Evolutionary conservation across 2,329 filamentous ascomycete genomes (phyloP).

Genomic region (Apiospora hydei): DNA sequence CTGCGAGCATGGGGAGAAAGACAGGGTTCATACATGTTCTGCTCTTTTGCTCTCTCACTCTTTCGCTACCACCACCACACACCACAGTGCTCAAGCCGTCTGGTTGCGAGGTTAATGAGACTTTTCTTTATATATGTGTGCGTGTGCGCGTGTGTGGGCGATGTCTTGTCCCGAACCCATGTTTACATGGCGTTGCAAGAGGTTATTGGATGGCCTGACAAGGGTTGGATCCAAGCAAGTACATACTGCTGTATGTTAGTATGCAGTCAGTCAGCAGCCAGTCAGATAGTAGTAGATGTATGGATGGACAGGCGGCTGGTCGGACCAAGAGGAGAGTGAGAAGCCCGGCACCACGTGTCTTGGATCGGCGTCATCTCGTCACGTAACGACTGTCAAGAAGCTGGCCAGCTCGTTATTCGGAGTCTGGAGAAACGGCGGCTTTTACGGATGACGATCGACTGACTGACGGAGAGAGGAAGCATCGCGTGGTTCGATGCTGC

Average conservation of each 20-base stretch:
- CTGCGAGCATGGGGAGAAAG: not conserved
- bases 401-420: not conserved
- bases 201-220: not conserved
- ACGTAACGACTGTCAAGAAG: not conserved
- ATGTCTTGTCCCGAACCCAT: not conserved
- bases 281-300: not conserved
- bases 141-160: not conserved
- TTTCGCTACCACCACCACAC: not conserved
- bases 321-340: not conserved
- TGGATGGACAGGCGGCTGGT: not conserved
- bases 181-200: not conserved
- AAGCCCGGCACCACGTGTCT: not conserved
- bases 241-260: not conserved
- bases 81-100: not conserved
- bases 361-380: no score
- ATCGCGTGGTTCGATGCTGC: slow-evolving; percentile 1
- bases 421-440: slow-evolving; percentile 1
- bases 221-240: not conserved
- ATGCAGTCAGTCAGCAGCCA: not conserved
- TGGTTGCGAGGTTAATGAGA: not conserved
- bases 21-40: slow-evolving; percentile 10
- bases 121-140: not conserved
- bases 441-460: not conserved
- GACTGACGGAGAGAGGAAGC: not conserved
- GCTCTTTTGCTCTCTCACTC: not conserved